phyloP scores from a whole-genome alignment of 2,329 filamentous ascomycete genomes.

The Dothistroma pini region DNA sequence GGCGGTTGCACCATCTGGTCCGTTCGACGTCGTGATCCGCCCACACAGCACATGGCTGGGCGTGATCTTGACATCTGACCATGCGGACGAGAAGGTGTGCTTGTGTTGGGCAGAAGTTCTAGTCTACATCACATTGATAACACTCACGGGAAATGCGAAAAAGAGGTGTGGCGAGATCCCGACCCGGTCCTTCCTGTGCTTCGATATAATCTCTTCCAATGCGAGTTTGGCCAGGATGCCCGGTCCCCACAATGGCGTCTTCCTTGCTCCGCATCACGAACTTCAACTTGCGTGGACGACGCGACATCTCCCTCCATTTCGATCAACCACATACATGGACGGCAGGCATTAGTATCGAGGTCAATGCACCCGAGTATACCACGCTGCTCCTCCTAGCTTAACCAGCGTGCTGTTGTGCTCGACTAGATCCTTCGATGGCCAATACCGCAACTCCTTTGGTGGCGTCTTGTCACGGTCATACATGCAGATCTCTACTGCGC shows the following conservation, averaged over 20 bases:
- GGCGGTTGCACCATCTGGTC: neutral
- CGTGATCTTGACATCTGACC: neutral
- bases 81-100: neutral
- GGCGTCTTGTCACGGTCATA: neutral
- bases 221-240: neutral
- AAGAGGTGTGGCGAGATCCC: neutral
- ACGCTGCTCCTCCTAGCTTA: neutral
- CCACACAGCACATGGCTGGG: neutral
- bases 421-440: conserved; percentile 5
- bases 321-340: neutral
- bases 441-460: conserved; percentile 1
- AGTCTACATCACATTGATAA: neutral
- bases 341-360: neutral
- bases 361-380: neutral
- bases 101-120: no score
- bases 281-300: neutral
- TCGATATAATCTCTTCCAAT: neutral
- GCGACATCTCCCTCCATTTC: neutral
- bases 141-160: neutral
- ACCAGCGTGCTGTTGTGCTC: neutral
- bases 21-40: neutral
- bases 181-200: neutral
- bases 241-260: conserved; percentile 11
- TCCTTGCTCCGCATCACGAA: conserved; percentile 12
- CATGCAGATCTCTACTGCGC: neutral